Conservation (phyloP, 2,329 filamentous ascomycete genomes). For the Didymosphaeria variabile region DNA sequence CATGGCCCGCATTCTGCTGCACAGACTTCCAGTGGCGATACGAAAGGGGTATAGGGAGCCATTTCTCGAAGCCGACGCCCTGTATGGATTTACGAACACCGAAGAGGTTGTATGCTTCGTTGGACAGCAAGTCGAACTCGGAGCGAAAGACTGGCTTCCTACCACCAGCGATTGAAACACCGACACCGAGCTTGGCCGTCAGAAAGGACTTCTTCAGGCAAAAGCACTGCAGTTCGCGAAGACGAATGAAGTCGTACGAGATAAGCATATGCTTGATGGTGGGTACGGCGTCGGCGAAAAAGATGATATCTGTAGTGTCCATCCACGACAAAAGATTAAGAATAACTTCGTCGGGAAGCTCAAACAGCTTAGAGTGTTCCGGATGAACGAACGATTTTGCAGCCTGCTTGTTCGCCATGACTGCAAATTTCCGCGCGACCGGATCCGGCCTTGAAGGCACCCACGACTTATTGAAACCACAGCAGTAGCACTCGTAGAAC, state of each 20-base stretch:
- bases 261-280: conserved; percentile 47
- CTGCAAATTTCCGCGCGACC: not conserved
- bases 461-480: conserved; percentile 12
- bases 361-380: conserved; percentile 30
- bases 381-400: too few relatives aligned
- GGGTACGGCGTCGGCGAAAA: conserved; percentile 50
- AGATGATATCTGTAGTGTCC: conserved; percentile 46
- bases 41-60: conserved; percentile 60
- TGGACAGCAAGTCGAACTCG: conserved; percentile 61
- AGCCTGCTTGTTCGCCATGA: not conserved
- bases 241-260: conserved; percentile 49
- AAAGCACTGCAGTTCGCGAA: conserved; percentile 60
- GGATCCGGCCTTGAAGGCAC: not conserved
- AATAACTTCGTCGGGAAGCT: conserved; percentile 55
- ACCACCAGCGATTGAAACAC: conserved; percentile 42
- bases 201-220: conserved; percentile 55
- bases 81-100: conserved; percentile 54
- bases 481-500: conserved; percentile 6
- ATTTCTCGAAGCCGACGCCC: conserved; percentile 52
- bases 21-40: conserved; percentile 56
- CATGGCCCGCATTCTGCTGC: conserved; percentile 30
- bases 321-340: conserved; percentile 37
- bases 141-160: conserved; percentile 50
- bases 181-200: conserved; percentile 55
- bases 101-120: conserved; percentile 51